Evolutionary conservation across 1,139 yeast species (phyloP), one percentile per base, ranked within the genome.

Genomic region (Protomyces inouyei): DNA sequence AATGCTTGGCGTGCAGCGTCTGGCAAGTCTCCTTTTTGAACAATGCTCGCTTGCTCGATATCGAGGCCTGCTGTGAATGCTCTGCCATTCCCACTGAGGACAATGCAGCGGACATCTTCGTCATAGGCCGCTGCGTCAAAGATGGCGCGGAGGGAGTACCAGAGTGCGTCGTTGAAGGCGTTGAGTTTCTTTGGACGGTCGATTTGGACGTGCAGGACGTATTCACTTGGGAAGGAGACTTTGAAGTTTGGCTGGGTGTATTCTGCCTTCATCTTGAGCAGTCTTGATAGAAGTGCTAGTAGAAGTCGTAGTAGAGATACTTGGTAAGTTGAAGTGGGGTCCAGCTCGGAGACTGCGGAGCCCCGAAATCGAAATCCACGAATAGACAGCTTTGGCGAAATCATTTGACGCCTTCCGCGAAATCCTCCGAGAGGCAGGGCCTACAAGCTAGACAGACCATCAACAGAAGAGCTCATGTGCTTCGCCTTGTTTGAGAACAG

Each of bases 11-110:
- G 46, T 32, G 65, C 56, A 12, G 57, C 54, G 8, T 55, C 65
- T 6, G 16, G 45, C 51, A 16, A 12, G 16, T 28, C 28, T 2
- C 38, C 51, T 38, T 36, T 52, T 3, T 28, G 52, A 28, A 57
- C 35, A n/a, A 21, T 32, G 16, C 43, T 16, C 35, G 83, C 78
- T 68, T 60, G 60, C n/a, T 61, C 40, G 69, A 87, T 74, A 71
- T 88, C 87, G 68, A 88, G 78, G 0, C 95, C 95, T 10, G 90
- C 80, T 35, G 86, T 79, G 71, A 88, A 86, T 0, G 77, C 78
- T 8, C 86, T 79, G 23, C 87, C 87, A 0, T 74, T 77, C 0
- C 85, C 85, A 0, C 86, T 81, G 0, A 88, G 77, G 4, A 88
- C 79, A 53, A 87, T 82, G 32, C 80, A 83, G 37, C 82, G 80